Evolutionary conservation across 768 basidiomycete species (phyloP).

Genomic region (Termitomyces sp.): DNA sequence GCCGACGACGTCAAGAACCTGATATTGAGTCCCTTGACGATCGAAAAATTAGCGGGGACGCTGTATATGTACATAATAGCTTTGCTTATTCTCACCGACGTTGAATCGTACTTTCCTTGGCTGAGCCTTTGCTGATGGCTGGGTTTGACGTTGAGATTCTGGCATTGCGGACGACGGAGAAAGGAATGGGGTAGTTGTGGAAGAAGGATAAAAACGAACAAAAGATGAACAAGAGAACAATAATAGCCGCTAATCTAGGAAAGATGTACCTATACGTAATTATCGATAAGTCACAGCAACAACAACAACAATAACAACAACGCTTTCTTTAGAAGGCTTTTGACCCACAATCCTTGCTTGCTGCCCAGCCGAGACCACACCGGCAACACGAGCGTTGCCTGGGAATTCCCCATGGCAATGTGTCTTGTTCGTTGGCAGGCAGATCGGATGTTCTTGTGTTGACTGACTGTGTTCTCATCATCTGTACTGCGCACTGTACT

Average conservation of each 20-base stretch:
- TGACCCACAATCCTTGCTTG: slow-evolving; percentile 6
- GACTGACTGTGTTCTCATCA: slow-evolving; percentile 4
- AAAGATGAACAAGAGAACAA: slow-evolving; percentile 17
- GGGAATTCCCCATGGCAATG: slow-evolving; percentile 16
- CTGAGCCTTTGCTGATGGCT: slow-evolving; percentile 32
- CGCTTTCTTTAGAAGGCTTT: slow-evolving; percentile 15
- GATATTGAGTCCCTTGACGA: slow-evolving; percentile 66
- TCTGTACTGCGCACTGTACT: not conserved
- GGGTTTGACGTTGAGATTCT: slow-evolving; percentile 24
- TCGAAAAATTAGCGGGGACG: slow-evolving; percentile 9
- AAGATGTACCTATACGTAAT: slow-evolving; percentile 14
- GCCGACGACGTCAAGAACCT: slow-evolving; percentile 84
- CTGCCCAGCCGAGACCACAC: slow-evolving; percentile 9
- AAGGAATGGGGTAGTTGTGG: slow-evolving; percentile 14
- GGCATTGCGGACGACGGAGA: slow-evolving; percentile 23
- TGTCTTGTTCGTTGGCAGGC: slow-evolving; percentile 15
- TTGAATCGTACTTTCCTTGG: slow-evolving; percentile 88
- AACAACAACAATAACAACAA: slow-evolving; percentile 18
- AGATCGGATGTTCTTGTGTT: slow-evolving; percentile 9
- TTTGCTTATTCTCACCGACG: slow-evolving; percentile 50
- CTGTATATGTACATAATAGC: slow-evolving; percentile 1
- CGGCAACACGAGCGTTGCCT: slow-evolving; percentile 13
- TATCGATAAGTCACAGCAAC: slow-evolving; percentile 2
- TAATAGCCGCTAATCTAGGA: slow-evolving; percentile 13
- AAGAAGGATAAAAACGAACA: slow-evolving; percentile 16